Conservation (phyloP, 768 basidiomycete species). For the Fomitopsis pulvina region DNA sequence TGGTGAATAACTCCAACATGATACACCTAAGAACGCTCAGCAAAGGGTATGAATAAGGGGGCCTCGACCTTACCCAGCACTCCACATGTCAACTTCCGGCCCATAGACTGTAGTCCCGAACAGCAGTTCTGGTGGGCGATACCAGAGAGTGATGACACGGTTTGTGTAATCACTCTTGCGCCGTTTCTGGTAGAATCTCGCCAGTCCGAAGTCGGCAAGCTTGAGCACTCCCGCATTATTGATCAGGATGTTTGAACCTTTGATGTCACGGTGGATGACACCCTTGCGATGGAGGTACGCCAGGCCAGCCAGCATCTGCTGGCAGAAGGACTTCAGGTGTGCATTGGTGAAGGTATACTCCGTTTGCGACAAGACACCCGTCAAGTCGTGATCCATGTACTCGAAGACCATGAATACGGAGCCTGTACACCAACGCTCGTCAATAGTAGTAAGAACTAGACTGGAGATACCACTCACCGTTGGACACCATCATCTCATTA, state of each 20-base stretch:
- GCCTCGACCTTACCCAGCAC: slow-evolving; percentile 70
- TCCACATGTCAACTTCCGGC: slow-evolving; percentile 99
- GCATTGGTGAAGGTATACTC: slow-evolving; percentile 80
- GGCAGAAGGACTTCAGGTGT: slow-evolving; percentile 91
- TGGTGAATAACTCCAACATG: slow-evolving; percentile 94
- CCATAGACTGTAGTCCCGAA: slow-evolving; percentile 96
- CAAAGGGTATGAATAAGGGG: slow-evolving; percentile 2
- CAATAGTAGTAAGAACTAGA: background rate
- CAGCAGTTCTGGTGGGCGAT: slow-evolving; percentile 90
- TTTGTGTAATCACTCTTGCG: slow-evolving; percentile 96
- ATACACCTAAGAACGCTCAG: slow-evolving; percentile 74
- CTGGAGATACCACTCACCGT: slow-evolving; percentile 48
- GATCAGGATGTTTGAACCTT: slow-evolving; percentile 96
- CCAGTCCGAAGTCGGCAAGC: slow-evolving; percentile 95
- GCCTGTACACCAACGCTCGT: slow-evolving; percentile 42
- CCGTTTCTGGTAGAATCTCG: slow-evolving; percentile 91
- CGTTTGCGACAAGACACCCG: slow-evolving; percentile 87
- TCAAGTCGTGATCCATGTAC: slow-evolving; percentile 98
- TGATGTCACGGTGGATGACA: slow-evolving; percentile 97
- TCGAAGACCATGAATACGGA: slow-evolving; percentile 99
- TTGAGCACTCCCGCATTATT: slow-evolving; percentile 91
- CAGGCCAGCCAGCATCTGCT: slow-evolving; percentile 92
- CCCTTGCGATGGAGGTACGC: slow-evolving; percentile 94
- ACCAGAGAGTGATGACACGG: slow-evolving; percentile 98
- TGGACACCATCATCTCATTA: slow-evolving; percentile 98